These are phyloP conservation scores for Eimeria maxima DNA, from an alignment of 169 alveolate genomes.

Conservation along the genomic window DNA sequence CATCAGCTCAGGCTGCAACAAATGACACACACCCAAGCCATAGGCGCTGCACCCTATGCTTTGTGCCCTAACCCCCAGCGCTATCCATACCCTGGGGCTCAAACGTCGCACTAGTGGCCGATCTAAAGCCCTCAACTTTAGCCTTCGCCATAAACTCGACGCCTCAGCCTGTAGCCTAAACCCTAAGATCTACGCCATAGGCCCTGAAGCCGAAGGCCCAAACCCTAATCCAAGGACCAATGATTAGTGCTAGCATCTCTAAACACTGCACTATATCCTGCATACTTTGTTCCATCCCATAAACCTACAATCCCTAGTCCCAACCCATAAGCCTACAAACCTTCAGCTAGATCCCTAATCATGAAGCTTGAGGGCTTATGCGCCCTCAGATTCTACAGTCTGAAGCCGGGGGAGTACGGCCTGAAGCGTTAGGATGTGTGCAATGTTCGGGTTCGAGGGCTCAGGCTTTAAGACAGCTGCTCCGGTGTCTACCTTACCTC, in stretches of 20 bases:
- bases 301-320: background rate
- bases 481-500: conserved; percentile 26
- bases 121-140: background rate
- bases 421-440: background rate
- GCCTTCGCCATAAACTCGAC: background rate
- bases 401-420: background rate
- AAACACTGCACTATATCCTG: background rate
- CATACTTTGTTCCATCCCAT: background rate
- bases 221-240: background rate
- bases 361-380: too few species aligned
- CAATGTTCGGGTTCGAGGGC: background rate
- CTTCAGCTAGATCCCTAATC: too few species aligned
- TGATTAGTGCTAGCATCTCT: background rate
- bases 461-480: background rate
- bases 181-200: background rate
- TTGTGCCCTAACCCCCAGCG: background rate
- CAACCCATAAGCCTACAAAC: background rate
- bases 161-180: background rate
- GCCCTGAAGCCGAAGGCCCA: background rate
- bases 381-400: background rate
- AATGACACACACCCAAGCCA: background rate
- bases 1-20: conserved; percentile 65
- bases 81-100: background rate
- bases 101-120: background rate
- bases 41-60: background rate